phyloP scores from a whole-genome alignment of 2,329 filamentous ascomycete species.

The Beauveria varroae region DNA sequence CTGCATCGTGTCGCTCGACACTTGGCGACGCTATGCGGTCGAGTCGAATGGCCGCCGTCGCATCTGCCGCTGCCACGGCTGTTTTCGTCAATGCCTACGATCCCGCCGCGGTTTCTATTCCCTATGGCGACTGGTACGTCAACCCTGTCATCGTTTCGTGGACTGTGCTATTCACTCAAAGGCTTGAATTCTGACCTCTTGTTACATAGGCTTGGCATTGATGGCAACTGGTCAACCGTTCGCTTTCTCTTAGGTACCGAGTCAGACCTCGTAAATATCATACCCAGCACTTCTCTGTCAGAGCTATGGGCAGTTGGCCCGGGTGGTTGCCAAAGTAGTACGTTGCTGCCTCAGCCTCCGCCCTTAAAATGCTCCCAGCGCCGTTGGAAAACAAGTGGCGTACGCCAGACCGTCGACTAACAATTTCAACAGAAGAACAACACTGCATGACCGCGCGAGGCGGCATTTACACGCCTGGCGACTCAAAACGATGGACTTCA shows the following conservation, averaged over 20 bases:
- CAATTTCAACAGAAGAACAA: conserved; percentile 31
- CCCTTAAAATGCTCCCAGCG: not conserved
- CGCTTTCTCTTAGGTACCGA: conserved; percentile 41
- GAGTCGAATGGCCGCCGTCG: conserved; percentile 8
- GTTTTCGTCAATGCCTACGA: conserved; percentile 5
- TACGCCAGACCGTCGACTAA: conserved; percentile 10
- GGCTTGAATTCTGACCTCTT: not conserved
- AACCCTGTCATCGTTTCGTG: too few relatives aligned
- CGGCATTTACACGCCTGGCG: conserved; percentile 44
- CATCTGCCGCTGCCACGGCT: conserved; percentile 1
- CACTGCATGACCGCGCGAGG: conserved; percentile 52
- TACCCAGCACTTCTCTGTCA: conserved; percentile 59
- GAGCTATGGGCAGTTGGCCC: conserved; percentile 63
- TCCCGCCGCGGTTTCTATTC: conserved; percentile 4
- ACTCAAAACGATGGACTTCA: conserved; percentile 50
- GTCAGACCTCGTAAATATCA: conserved; percentile 28
- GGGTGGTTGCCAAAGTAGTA: conserved; percentile 46
- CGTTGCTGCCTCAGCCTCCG: conserved; percentile 17
- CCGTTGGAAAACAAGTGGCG: not conserved
- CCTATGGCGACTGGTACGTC: conserved; percentile 10
- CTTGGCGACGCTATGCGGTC: conserved; percentile 6
- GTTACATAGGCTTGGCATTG: conserved; percentile 49
- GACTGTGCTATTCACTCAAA: too few relatives aligned
- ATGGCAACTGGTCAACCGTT: conserved; percentile 67
- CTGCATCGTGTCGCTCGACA: not conserved